These are phyloP conservation scores for Pholiota microspora DNA, from an alignment of 768 basidiomycete species.

Conservation along the genomic window DNA sequence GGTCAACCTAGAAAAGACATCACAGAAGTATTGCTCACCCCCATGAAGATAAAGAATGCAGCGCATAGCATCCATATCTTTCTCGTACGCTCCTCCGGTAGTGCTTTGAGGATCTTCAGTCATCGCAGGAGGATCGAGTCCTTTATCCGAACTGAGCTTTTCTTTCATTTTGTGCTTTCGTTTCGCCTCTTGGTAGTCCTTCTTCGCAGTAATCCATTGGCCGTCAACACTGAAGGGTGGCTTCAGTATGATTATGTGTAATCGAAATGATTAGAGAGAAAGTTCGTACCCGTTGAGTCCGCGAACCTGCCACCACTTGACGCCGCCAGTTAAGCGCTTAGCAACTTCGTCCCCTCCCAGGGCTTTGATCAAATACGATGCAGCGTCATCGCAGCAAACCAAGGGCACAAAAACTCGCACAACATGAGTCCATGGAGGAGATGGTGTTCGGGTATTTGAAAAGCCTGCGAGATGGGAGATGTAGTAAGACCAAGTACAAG, in stretches of 20 bases:
- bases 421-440: conserved; percentile 82
- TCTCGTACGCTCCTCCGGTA: conserved; percentile 45
- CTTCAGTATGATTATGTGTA: conserved; percentile 6
- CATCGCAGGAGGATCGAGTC: not conserved
- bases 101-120: conserved; percentile 7
- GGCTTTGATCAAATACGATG: conserved; percentile 66
- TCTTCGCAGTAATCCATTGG: conserved; percentile 86
- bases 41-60: conserved; percentile 85
- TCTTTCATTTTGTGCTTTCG: conserved; percentile 47
- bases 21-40: conserved; percentile 37
- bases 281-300: conserved; percentile 66
- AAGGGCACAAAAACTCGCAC: conserved; percentile 72
- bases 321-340: conserved; percentile 76
- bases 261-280: not conserved
- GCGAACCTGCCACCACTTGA: conserved; percentile 98
- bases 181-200: conserved; percentile 75
- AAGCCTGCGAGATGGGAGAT: conserved; percentile 40
- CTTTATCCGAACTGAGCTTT: not conserved
- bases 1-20: not conserved
- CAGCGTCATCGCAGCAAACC: conserved; percentile 73
- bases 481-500: not conserved
- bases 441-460: conserved; percentile 77
- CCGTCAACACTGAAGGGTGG: conserved; percentile 58
- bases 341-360: conserved; percentile 82
- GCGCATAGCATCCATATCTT: conserved; percentile 79